Base-by-base conservation (phyloP, 2,329 filamentous ascomycete species). In the Cladophialophora carrionii region DNA sequence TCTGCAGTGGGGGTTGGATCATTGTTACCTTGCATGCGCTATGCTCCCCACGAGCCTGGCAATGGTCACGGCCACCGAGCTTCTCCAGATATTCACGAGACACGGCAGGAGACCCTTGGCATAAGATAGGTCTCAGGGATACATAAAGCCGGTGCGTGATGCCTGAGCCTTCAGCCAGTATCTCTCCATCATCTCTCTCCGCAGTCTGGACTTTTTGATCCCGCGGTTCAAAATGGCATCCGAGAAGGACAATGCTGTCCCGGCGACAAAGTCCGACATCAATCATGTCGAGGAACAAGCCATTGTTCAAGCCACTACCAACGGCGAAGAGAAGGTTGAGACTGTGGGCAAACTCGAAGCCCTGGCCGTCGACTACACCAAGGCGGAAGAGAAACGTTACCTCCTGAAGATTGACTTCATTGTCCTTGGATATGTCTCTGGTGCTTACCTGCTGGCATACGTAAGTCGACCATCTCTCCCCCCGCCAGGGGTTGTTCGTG, bases 391-490 rank as follows among this genome's bases (percentile, higher is more conserved):
- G 74, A 79, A 76, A 29, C 80, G 81, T 2, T 88, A 95, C 8
- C 82, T 92, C 62, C 82, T 81, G 72, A 92, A 90, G 78, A 87
- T 96, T 70, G 92, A 96, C 75, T 17, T 62, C 20, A 82, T 86
- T 61, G 85, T 84, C 68, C 82, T 96, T 58, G 91, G 96, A 41
- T 62, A 62, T 57, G 60, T 62, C 5, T 62, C 60, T 4, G 60
- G 60, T 17, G 7, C 76, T 12, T 96, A 94, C 75, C 85, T 95
- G 81, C 80, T 96, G 66, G 89, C 88, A 68, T 96, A 96, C 74
- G 52, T 54, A 8, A 31, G 52, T 54, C 7, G 24, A 22, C 10
- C 6, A 49, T 5, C 6, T 12, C 51, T n/a, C 51, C 10, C 14
- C 24, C 26, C 5, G 3, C 2, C 46, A 1, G 1, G 20, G 20